Evolutionary conservation across 2,329 filamentous ascomycete genomes (phyloP), one percentile per base, ranked within the genome.

Genomic region (Colletotrichum incanum): DNA sequence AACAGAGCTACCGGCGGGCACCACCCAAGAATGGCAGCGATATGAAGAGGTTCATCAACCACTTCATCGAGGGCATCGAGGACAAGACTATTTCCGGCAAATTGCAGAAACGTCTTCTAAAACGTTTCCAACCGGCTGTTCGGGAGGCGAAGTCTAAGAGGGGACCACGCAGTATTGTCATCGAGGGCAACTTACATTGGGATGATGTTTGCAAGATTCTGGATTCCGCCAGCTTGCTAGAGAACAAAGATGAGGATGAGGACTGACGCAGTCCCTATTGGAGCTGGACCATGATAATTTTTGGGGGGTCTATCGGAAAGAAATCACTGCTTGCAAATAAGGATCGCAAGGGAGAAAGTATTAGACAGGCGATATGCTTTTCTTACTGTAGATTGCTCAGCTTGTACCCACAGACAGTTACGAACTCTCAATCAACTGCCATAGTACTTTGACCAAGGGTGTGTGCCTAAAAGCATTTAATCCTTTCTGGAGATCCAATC

Each of bases 31-130:
- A 43, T 14, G 34, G 49, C 18, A 52, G 23, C 49, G 49, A 64
- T 6, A 52, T 64, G 61, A 64, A 31, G 20, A 26, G 37, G 23
- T 64, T 55, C 26, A 64, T 64, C 11, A 64, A 64, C 6, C 47
- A 14, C 7, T 64, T 64, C 7, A 34, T 64, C 37, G 47, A 64
- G 20, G 39, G 49, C 20, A 45, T 64, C 16, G 37, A 64, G 49
- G 49, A 64, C 37, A 28, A 34, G 12, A 31, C 3, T 14, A 34
- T 55, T 34, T 54, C 61, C 5, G n/a, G 4, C 18, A 28, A 18
- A 7, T n/a, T 64, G 61, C 61, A 64, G 26, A n/a, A 55, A 5
- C 26, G 26, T 3, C 18, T 64, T 6, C 3, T 64, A 26, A 1
- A 54, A 23, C 16, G 20, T 1, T 55, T 55, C 23, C 37, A 26